phyloP scores from a whole-genome alignment of 2,329 filamentous ascomycete species.

The Colletotrichum sp. region DNA sequence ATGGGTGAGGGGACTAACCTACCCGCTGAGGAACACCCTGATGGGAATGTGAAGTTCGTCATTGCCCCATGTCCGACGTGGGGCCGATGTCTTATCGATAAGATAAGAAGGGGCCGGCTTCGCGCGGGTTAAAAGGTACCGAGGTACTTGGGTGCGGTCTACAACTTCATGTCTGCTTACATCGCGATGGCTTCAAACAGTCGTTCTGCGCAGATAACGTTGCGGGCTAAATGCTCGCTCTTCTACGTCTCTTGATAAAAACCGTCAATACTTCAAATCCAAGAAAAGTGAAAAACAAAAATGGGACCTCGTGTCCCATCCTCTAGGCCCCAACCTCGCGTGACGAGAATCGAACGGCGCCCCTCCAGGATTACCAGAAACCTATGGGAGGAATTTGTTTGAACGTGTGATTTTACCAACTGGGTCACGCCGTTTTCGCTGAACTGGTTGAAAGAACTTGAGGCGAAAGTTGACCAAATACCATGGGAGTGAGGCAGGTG shows the following conservation, averaged over 20 bases:
- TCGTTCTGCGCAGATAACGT: neutral
- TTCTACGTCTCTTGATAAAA: neutral
- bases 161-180: neutral
- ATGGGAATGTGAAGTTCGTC: conserved; percentile 1
- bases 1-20: neutral
- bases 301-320: neutral
- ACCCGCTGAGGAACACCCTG: neutral
- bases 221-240: neutral
- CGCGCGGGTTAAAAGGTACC: neutral
- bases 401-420: neutral
- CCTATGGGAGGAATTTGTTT: neutral
- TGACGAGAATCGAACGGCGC: neutral
- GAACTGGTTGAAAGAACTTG: neutral
- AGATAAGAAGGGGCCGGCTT: neutral
- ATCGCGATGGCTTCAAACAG: neutral
- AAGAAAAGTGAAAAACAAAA: neutral
- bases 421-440: neutral
- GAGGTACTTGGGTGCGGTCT: neutral
- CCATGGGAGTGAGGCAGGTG: neutral
- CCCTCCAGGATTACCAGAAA: neutral
- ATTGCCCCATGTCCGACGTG: neutral
- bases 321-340: neutral
- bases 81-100: neutral
- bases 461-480: neutral
- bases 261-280: neutral